A percentile compares a stretch with the other conserved stretches of the same genome.
Conservation (phyloP, 148 eudicot species). For the Fagopyrum esculentum region DNA sequence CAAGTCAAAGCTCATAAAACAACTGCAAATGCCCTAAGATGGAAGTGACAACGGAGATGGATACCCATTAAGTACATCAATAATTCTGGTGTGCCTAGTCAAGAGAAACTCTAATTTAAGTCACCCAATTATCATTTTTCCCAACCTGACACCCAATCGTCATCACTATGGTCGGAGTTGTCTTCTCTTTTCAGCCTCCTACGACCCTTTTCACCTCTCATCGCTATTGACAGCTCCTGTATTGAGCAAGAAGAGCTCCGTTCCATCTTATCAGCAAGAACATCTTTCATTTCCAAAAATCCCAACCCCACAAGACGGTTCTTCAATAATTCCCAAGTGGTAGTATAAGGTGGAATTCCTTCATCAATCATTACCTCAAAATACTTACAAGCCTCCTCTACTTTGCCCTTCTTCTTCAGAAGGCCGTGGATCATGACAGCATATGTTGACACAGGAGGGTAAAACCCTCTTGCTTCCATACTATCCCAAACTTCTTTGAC, state of each 20-base stretch:
- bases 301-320: conserved; percentile 57
- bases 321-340: conserved; percentile 58
- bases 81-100: too few relatives aligned
- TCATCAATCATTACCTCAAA: conserved; percentile 86
- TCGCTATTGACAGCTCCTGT: conserved; percentile 39
- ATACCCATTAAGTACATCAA: too few relatives aligned
- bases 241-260: conserved; percentile 54
- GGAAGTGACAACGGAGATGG: too few relatives aligned
- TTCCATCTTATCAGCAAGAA: conserved; percentile 71
- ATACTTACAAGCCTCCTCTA: conserved; percentile 68
- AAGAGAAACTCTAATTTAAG: neutral
- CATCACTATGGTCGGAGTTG: conserved; percentile 45
- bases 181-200: conserved; percentile 28
- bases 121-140: neutral
- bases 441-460: conserved; percentile 66
- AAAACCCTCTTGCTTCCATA: conserved; percentile 48
- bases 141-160: conserved; percentile 24
- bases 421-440: conserved; percentile 79
- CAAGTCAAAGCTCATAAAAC: too few relatives aligned
- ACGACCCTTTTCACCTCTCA: conserved; percentile 56
- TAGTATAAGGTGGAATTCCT: conserved; percentile 67
- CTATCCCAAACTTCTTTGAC: conserved; percentile 51
- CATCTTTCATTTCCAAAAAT: conserved; percentile 30
- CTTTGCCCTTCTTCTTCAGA: conserved; percentile 60
- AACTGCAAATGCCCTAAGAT: too few relatives aligned